phyloP scores from a whole-genome alignment of 495 filamentous ascomycete genomes.

The Lepraria neglecta region DNA sequence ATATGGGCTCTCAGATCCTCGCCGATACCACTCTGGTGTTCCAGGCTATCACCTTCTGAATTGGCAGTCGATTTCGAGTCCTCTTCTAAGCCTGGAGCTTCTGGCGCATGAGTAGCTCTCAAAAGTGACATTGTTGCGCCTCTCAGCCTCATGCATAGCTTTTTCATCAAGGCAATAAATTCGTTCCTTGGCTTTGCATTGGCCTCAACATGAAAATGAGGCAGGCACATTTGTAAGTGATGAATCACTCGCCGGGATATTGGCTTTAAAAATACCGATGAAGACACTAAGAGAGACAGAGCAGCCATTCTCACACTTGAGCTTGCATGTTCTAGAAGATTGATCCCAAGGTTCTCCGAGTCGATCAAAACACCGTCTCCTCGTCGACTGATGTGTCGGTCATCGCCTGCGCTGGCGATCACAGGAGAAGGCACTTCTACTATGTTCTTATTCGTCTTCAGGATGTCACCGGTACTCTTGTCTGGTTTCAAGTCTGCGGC shows the following conservation, averaged over 20 bases:
- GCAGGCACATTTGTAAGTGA: constrained; percentile 52
- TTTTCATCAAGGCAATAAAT: constrained; percentile 58
- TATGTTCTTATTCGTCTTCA: no score
- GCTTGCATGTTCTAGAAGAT: constrained; percentile 57
- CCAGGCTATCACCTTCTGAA: not conserved
- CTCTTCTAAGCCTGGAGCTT: not conserved
- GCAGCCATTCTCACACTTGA: constrained; percentile 63
- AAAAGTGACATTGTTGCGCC: constrained; percentile 4
- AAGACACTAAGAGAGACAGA: constrained; percentile 65
- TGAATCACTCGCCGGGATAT: constrained; percentile 34
- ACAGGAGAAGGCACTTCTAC: no score
- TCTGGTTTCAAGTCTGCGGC: constrained; percentile 32
- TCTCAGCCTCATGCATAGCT: constrained; percentile 51
- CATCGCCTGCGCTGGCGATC: not conserved
- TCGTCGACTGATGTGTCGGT: not conserved
- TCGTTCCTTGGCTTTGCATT: constrained; percentile 78
- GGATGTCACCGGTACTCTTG: not conserved
- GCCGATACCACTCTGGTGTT: not conserved
- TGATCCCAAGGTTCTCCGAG: constrained; percentile 36
- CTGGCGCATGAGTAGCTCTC: not conserved
- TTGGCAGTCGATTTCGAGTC: not conserved
- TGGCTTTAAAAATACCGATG: constrained; percentile 62
- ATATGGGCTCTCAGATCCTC: constrained; percentile 37
- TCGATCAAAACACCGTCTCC: not conserved
- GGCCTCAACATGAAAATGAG: constrained; percentile 69